Conservation (phyloP, 805 yeast genomes). For the Pichia thaimueangensis region DNA sequence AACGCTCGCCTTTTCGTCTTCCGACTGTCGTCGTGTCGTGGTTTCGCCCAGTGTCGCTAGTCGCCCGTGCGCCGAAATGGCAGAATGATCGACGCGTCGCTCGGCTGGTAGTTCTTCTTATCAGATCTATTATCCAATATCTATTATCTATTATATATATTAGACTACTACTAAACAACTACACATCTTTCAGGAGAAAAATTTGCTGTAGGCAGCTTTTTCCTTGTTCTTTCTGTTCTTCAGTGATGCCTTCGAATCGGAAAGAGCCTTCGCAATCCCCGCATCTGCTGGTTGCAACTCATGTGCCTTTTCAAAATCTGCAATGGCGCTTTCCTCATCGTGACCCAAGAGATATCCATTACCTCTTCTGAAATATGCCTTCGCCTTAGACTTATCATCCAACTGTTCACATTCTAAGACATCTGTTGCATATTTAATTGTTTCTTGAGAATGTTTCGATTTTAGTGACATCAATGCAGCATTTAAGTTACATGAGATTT, state of each 20-base stretch:
- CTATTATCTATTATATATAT: too few species aligned
- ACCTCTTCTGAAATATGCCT: constrained; percentile 85
- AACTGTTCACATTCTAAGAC: constrained; percentile 57
- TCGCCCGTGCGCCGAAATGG: too few species aligned
- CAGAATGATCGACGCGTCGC: too few species aligned
- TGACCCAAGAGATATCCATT: constrained; percentile 57
- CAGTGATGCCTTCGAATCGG: constrained; percentile 47
- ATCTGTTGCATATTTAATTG: constrained; percentile 53
- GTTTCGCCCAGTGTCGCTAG: too few species aligned
- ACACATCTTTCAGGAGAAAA: constrained; percentile 47
- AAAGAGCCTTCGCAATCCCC: constrained; percentile 60
- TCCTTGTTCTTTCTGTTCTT: constrained; percentile 58
- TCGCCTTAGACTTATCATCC: constrained; percentile 66
- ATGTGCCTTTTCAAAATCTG: constrained; percentile 60
- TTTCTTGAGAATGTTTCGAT: constrained; percentile 45
- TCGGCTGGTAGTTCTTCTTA: too few species aligned
- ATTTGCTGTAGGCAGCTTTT: constrained; percentile 67
- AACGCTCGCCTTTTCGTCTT: too few species aligned
- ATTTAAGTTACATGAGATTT: constrained; percentile 62
- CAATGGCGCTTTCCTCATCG: constrained; percentile 65
- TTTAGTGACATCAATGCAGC: constrained; percentile 71
- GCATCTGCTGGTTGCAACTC: constrained; percentile 62
- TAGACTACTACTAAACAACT: too few species aligned
- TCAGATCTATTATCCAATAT: too few species aligned
- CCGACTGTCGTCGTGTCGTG: too few species aligned